Conservation (phyloP, 306 rosid genomes). For the Rosa lucieae region DNA sequence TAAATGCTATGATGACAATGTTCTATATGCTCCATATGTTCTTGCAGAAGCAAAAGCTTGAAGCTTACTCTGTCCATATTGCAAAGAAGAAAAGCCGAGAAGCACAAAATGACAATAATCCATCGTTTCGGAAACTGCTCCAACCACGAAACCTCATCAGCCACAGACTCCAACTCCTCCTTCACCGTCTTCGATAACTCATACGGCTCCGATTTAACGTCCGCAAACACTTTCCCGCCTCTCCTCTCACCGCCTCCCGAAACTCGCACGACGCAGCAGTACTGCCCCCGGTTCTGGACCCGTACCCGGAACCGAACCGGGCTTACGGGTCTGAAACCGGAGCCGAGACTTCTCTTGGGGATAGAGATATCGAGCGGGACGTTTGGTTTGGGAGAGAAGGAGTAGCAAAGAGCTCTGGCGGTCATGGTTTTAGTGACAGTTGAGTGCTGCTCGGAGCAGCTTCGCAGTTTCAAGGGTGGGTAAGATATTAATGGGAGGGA, state of each 20-base stretch:
- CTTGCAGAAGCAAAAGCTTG: neutral
- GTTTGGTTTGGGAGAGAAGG: conserved; percentile 48
- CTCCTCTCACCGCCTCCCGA: conserved; percentile 25
- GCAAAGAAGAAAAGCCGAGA: conserved; percentile 90
- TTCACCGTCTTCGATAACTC: conserved; percentile 39
- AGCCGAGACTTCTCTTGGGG: conserved; percentile 22
- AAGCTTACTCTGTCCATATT: conserved; percentile 89
- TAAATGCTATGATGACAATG: neutral
- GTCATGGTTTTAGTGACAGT: conserved; percentile 39
- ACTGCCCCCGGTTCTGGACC: conserved; percentile 16
- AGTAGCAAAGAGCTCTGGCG: conserved; percentile 63
- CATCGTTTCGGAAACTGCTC: conserved; percentile 81
- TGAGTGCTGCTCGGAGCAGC: neutral
- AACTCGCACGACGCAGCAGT: conserved; percentile 27
- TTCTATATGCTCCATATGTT: neutral
- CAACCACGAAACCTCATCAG: conserved; percentile 55
- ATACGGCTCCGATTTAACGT: conserved; percentile 60
- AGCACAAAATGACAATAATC: conserved; percentile 89
- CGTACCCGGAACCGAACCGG: conserved; percentile 13
- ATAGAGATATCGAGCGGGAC: conserved; percentile 29
- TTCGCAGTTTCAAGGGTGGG: neutral
- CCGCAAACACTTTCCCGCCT: conserved; percentile 52
- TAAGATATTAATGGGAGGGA: conserved; percentile 21
- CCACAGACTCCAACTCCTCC: conserved; percentile 39
- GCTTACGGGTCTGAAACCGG: conserved; percentile 14